phyloP scores from a whole-genome alignment of 1,139 yeast species.

The Yamadazyma oceani region DNA sequence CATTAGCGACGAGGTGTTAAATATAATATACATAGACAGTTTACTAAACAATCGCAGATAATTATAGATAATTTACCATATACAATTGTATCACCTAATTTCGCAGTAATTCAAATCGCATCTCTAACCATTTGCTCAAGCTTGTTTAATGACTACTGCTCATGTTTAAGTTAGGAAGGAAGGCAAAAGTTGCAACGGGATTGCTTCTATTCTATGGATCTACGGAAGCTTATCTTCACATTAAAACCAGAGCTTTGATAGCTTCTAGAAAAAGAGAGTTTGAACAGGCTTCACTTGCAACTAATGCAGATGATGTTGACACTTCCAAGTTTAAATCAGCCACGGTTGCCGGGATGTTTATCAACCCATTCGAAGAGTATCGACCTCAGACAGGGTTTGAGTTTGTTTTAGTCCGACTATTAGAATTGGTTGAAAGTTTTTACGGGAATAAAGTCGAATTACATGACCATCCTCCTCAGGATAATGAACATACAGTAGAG shows the following conservation, averaged over 20 bases:
- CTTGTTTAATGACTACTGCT: background rate
- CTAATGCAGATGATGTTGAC: conserved; percentile 19
- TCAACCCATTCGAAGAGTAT: conserved; percentile 90
- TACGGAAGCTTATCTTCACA: conserved; percentile 62
- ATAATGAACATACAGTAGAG: conserved; percentile 52
- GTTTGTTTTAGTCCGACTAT: conserved; percentile 67
- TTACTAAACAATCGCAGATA: no score
- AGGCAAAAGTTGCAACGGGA: conserved; percentile 49
- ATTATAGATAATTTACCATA: no score
- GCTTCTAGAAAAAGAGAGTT: conserved; percentile 47
- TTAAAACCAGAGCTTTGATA: conserved; percentile 57
- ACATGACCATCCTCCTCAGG: conserved; percentile 35
- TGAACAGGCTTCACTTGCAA: conserved; percentile 12
- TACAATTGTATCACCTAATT: no score
- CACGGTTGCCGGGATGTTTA: conserved; percentile 74
- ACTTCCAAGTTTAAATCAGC: conserved; percentile 45
- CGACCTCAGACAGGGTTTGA: conserved; percentile 88
- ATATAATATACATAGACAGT: background rate
- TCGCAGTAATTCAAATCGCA: background rate
- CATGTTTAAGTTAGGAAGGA: conserved; percentile 2
- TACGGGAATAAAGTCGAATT: conserved; percentile 62
- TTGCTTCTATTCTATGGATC: conserved; percentile 63
- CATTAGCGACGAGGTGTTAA: conserved; percentile 45
- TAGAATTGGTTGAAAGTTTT: conserved; percentile 65
- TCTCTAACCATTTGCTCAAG: background rate